Percentiles rank a stretch among this genome's conserved stretches.
phyloP scores from a whole-genome alignment of 163 green algal genomes.

The Prototheca stagnorum region DNA sequence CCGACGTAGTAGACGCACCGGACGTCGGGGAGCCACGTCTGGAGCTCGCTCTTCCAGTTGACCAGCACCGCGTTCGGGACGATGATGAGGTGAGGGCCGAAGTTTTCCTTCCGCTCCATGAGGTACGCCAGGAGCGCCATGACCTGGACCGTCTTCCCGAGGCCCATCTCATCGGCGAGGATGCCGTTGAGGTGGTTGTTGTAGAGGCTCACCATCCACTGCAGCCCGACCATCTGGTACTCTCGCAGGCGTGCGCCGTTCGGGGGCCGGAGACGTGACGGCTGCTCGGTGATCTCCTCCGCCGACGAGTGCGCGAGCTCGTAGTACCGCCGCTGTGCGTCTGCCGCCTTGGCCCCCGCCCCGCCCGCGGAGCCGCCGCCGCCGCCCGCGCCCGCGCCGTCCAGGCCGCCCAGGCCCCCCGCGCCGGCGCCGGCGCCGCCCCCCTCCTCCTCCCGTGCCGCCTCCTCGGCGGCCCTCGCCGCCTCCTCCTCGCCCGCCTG shows the following conservation, averaged over 20 bases:
- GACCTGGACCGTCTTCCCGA: slow-evolving; percentile 87
- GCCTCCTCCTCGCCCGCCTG: slow-evolving; percentile 35
- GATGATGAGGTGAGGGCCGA: slow-evolving; percentile 97
- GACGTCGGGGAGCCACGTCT: slow-evolving; percentile 70
- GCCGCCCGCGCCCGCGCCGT: not conserved
- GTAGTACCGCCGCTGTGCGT: slow-evolving; percentile 57
- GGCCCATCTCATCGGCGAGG: slow-evolving; percentile 92
- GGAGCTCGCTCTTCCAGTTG: slow-evolving; percentile 96
- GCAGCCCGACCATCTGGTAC: slow-evolving; percentile 88
- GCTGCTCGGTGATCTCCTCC: slow-evolving; percentile 37
- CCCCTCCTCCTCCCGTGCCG: slow-evolving; percentile 1
- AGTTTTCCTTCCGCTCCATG: slow-evolving; percentile 95
- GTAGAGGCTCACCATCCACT: slow-evolving; percentile 97
- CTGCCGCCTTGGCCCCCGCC: slow-evolving; percentile 4
- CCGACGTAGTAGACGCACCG: slow-evolving; percentile 88
- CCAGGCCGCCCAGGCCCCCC: not conserved
- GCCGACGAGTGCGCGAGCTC: slow-evolving; percentile 64
- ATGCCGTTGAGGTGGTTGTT: slow-evolving; percentile 99
- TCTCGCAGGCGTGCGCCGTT: slow-evolving; percentile 54
- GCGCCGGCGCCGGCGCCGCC: not conserved
- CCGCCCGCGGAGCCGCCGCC: not conserved
- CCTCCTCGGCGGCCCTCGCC: slow-evolving; percentile 26
- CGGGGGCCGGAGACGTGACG: slow-evolving; percentile 52
- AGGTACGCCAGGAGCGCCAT: slow-evolving; percentile 96
- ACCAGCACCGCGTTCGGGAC: slow-evolving; percentile 98